Conservation (phyloP, 805 yeast genomes). For the Pichia rugopelliculosa region DNA sequence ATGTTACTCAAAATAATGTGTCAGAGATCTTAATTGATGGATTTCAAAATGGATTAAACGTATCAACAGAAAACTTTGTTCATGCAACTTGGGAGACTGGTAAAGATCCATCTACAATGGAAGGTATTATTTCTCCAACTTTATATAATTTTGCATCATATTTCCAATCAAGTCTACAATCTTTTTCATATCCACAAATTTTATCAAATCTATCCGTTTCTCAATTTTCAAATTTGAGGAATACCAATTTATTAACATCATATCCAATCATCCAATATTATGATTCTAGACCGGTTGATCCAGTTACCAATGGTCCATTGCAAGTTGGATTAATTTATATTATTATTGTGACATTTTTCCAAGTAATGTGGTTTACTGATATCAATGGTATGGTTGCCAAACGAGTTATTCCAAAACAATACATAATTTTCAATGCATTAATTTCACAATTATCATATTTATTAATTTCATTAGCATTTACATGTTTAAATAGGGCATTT, state of each 20-base stretch:
- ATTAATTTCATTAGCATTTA: constrained; percentile 49
- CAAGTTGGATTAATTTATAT: constrained; percentile 72
- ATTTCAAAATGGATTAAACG: constrained; percentile 28
- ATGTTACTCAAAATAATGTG: constrained; percentile 36
- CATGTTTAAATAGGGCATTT: constrained; percentile 58
- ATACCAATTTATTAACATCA: constrained; percentile 15
- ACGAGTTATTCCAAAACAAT: constrained; percentile 35
- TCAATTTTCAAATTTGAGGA: constrained; percentile 18
- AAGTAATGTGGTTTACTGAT: constrained; percentile 50
- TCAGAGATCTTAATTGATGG: constrained; percentile 39
- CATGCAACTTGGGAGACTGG: constrained; percentile 49
- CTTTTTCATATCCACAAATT: constrained; percentile 21
- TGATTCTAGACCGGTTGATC: constrained; percentile 26
- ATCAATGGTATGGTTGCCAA: constrained; percentile 45
- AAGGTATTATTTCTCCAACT: constrained; percentile 37
- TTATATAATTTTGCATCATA: constrained; percentile 30
- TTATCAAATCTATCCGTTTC: constrained; percentile 22
- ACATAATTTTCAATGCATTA: constrained; percentile 44
- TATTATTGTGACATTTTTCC: constrained; percentile 67
- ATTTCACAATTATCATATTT: constrained; percentile 48
- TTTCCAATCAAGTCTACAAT: constrained; percentile 19
- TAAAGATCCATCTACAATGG: constrained; percentile 49
- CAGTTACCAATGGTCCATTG: constrained; percentile 53
- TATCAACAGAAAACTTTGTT: constrained; percentile 22
- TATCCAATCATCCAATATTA: constrained; percentile 16